Evolutionary conservation across 768 basidiomycete species (phyloP).

Genomic region (Lactarius sp.): DNA sequence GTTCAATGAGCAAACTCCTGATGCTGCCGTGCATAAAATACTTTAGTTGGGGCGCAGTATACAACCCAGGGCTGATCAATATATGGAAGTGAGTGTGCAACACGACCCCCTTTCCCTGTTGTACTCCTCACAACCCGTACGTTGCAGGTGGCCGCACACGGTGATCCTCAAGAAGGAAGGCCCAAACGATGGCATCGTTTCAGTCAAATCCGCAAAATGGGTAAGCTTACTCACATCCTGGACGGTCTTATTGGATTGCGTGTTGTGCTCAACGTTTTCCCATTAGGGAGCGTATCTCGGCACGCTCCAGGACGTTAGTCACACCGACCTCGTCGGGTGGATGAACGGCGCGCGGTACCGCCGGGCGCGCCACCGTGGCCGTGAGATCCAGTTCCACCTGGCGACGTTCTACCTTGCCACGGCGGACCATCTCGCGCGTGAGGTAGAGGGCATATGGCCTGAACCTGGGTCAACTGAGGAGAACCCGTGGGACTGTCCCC

Average conservation of each 20-base stretch:
- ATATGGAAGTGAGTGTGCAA: slow-evolving; percentile 72
- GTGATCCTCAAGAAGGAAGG: slow-evolving; percentile 85
- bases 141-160: slow-evolving; percentile 21
- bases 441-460: slow-evolving; percentile 56
- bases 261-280: slow-evolving; percentile 1
- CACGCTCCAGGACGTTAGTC: slow-evolving; percentile 87
- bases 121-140: background rate
- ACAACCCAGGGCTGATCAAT: slow-evolving; percentile 85
- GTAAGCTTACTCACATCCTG: slow-evolving; percentile 33
- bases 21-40: slow-evolving; percentile 77
- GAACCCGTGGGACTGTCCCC: slow-evolving; percentile 27
- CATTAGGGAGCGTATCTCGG: slow-evolving; percentile 95
- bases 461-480: slow-evolving; percentile 13
- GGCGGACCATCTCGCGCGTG: slow-evolving; percentile 69
- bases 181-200: slow-evolving; percentile 94
- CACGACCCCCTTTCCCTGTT: background rate
- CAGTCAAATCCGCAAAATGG: slow-evolving; percentile 88
- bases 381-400: slow-evolving; percentile 86
- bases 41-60: slow-evolving; percentile 93
- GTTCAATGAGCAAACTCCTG: slow-evolving; percentile 85
- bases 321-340: slow-evolving; percentile 93
- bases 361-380: slow-evolving; percentile 83
- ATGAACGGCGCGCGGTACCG: slow-evolving; percentile 85
- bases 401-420: slow-evolving; percentile 88
- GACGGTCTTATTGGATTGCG: background rate